Conservation (phyloP, 306 rosid genomes). For the Glycine latifolia region DNA sequence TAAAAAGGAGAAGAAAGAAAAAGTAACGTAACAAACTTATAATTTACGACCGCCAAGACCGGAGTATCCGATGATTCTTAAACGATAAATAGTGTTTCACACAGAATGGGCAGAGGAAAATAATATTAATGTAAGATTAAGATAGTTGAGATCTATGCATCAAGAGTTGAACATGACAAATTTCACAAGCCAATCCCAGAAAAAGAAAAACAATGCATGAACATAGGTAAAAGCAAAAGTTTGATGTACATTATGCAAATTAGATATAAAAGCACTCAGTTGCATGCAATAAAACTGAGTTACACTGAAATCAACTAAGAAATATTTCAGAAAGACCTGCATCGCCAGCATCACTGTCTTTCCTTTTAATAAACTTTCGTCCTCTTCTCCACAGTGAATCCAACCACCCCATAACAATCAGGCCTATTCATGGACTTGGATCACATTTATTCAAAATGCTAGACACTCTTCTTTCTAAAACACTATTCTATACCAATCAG, state of each 20-base stretch:
- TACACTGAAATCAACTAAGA: background rate
- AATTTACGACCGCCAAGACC: background rate
- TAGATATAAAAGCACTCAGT: background rate
- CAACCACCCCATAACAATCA: constrained; percentile 66
- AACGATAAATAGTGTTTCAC: background rate
- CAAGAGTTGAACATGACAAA: background rate
- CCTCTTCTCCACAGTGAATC: constrained; percentile 63
- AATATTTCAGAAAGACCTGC: constrained; percentile 59
- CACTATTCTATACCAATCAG: constrained; percentile 6
- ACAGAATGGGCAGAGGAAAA: background rate
- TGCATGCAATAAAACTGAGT: constrained; percentile 8
- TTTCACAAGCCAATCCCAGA: background rate
- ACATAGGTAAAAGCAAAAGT: background rate
- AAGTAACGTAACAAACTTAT: constrained; percentile 13
- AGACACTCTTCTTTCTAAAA: background rate
- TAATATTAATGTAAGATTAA: background rate
- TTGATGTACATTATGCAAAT: background rate
- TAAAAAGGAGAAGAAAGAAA: background rate
- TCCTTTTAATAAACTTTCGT: constrained; percentile 70
- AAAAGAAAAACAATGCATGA: background rate
- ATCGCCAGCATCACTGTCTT: constrained; percentile 97
- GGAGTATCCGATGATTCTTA: background rate
- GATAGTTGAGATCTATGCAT: constrained; percentile 18
- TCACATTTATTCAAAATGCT: constrained; percentile 36
- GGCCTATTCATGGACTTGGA: constrained; percentile 46